Base-by-base conservation (phyloP, 306 rosid genomes). In the Senna tora region DNA sequence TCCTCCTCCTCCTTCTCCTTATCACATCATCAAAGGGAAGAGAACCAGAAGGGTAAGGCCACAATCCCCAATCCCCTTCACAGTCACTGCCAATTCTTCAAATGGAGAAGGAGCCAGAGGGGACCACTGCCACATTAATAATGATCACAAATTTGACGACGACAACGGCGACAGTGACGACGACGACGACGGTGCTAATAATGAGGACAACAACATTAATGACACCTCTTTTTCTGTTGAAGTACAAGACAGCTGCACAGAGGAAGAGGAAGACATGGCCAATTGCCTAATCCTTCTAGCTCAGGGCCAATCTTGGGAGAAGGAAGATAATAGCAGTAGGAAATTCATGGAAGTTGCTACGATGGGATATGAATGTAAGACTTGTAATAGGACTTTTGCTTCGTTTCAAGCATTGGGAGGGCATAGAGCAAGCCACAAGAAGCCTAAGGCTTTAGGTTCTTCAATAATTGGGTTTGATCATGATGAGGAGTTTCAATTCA, bases 341-440 rank as follows among this genome's bases (percentile, higher is more conserved):
- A 89, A 75, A 72, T 89, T 92, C 83, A 9, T 89, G 79, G 90
- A 83, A 77, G 78, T 82, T 2, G 81, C 84, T 0, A 58, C 77
- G 0, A 22, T 67, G 15, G 82, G 75, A 14, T 45, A 90, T 66
- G 96, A 90, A 50, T 93, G 98, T 90, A 93, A 87, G 82, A 90
- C 96, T 9, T 93, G 98, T 28, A 83, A 73, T 78, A 80, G 87
- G 67, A 84, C 93, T 0, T 93, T 93, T 70, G 93, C 91, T 60
- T 90, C 98, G 0, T 93, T 90, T 60, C 98, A 90, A 81, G 98
- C 97, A 10, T 83, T 90, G 0, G 98, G 97, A 0, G 97, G 98
- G 0, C 98, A 90, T 64, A 79, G 98, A 52, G 91, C 98, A 0
- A 90, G 98, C 77, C 98, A 93, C 83, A 93, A 90, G 82, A 93